Evolutionary conservation across 2,329 filamentous ascomycete species (phyloP), one percentile per base, ranked within the genome.

Genomic region (Ramichloridium luteum): DNA sequence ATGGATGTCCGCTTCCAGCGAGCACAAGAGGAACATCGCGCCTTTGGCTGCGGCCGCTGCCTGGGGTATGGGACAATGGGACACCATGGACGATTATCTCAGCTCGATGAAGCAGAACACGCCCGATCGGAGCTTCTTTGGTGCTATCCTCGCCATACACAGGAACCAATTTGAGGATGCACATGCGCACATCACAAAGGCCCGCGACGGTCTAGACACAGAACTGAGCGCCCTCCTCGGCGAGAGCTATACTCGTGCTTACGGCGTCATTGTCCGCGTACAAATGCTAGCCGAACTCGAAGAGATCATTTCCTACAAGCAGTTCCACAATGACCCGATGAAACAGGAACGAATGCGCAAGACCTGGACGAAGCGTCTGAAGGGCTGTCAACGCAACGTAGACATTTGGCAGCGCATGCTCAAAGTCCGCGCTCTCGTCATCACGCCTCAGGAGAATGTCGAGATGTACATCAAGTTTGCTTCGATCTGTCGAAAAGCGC

Each of bases 391-490:
- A 56, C 80, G 90, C 35, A 94, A 96, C 47, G 86, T 94, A 13
- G 90, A 99, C 51, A 84, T 96, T 3, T 99, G 90, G 90, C 86
- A 94, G 54, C 76, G 90, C 38, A 96, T 96, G 84, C 74, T 99
- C 34, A 90, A 93, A 53, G 77, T 98, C 17, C 77, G 90, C 38
- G 82, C 85, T 13, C 68, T 99, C 31, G 90, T 99, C 37, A 88
- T 96, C 39, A 78, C 78, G 1, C 88, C 92, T 0, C 74, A 74
- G 18, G 86, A 99, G 55, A 94, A 94, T 50, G 84, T 93, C 67
- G 82, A 93, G 49, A 98, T 98, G 85, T 94, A 86, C 77, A 96
- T 98, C 65, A 99, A 98, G 55, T 98, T 94, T 55, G 83, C 90
- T 49, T 98, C 96, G 49, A 73, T 98, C 4, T 99, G 92, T 58